Evolutionary conservation across 202 grass and related monocot genomes (phyloP).

Genomic region (Eragrostis tef): DNA sequence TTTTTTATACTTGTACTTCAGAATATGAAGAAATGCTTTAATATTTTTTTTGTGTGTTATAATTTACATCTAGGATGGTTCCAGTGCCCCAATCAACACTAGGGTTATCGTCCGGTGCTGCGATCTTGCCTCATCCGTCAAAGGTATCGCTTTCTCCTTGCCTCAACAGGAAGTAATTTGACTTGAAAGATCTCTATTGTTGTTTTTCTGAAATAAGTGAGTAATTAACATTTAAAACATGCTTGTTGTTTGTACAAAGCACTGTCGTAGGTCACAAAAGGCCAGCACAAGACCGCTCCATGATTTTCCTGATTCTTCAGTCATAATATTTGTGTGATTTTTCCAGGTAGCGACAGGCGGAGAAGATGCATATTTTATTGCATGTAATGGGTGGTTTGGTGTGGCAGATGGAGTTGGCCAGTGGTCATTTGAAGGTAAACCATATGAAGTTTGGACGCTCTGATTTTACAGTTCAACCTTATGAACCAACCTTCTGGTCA

Average conservation of each 20-base stretch:
- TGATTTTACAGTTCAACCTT: constrained; percentile 22
- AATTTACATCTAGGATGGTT: constrained; percentile 55
- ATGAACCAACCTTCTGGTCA: neutral
- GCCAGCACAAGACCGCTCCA: neutral
- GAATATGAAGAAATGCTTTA: constrained; percentile 2
- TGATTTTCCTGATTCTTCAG: constrained; percentile 12
- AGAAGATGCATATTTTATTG: constrained; percentile 89
- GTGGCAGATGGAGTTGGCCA: constrained; percentile 97
- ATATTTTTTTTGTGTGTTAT: no score
- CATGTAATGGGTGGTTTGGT: constrained; percentile 75
- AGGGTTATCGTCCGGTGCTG: constrained; percentile 69
- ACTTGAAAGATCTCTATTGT: neutral
- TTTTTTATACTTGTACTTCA: neutral
- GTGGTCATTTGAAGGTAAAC: constrained; percentile 89
- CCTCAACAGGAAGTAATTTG: neutral
- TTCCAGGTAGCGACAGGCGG: constrained; percentile 73
- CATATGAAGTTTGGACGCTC: constrained; percentile 15
- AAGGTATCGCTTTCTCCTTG: constrained; percentile 56
- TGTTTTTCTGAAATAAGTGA: constrained; percentile 22
- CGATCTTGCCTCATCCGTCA: constrained; percentile 86
- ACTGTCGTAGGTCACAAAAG: neutral
- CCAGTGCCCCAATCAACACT: constrained; percentile 41
- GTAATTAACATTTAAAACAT: neutral
- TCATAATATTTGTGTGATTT: constrained; percentile 41
- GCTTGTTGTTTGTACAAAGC: neutral